Conservation (phyloP, 371 early-diverging fungal species). For the Syncephalastrum contaminatum region DNA sequence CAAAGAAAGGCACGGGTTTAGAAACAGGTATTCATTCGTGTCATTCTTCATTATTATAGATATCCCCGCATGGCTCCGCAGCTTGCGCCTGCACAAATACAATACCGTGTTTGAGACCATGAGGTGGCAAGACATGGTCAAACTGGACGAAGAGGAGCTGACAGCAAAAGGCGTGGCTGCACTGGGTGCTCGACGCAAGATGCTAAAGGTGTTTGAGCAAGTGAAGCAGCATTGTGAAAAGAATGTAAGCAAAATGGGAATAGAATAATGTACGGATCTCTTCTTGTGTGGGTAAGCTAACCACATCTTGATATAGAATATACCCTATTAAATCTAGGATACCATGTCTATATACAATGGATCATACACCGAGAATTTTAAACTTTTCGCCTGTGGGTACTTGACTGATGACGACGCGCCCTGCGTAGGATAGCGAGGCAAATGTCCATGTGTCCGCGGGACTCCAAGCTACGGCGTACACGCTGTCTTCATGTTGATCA, state of each 20-base stretch:
- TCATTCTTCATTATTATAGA: conserved; percentile 46
- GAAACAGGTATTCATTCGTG: not conserved
- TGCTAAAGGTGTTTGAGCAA: conserved; percentile 92
- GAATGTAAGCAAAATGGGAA: conserved; percentile 28
- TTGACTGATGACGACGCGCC: conserved; percentile 83
- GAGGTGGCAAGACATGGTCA: conserved; percentile 85
- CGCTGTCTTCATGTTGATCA: conserved; percentile 93
- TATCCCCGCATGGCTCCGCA: conserved; percentile 90
- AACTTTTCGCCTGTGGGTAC: conserved; percentile 90
- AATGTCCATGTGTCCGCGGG: conserved; percentile 91
- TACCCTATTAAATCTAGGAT: conserved; percentile 4
- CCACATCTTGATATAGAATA: not conserved
- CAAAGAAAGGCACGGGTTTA: not conserved
- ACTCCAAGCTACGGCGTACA: conserved; percentile 89
- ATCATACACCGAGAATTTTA: conserved; percentile 69
- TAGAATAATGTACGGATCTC: too few relatives aligned
- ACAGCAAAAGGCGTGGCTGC: conserved; percentile 85
- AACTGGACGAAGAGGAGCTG: conserved; percentile 80
- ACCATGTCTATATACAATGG: conserved; percentile 6
- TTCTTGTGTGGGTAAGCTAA: too few relatives aligned
- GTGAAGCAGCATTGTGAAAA: conserved; percentile 53
- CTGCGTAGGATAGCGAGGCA: conserved; percentile 91
- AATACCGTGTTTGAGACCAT: conserved; percentile 78
- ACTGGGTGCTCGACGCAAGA: conserved; percentile 91
- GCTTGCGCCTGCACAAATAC: conserved; percentile 90